Evolutionary conservation across 2,329 filamentous ascomycete species (phyloP).

Genomic region (Botrytis tulipae): DNA sequence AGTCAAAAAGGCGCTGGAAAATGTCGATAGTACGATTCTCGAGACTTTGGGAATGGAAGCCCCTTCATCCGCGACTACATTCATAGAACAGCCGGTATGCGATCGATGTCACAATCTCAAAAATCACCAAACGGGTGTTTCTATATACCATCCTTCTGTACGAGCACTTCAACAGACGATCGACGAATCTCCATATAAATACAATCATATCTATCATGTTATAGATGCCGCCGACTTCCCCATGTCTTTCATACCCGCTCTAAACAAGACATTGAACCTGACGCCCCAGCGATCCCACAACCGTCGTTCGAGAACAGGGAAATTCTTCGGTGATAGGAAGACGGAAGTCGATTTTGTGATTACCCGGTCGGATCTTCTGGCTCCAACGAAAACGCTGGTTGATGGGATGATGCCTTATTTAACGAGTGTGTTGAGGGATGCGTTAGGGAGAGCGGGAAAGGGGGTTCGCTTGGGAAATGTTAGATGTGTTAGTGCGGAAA

Average conservation of each 20-base stretch:
- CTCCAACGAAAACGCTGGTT: conserved; percentile 78
- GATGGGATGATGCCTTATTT: conserved; percentile 85
- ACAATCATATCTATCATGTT: conserved; percentile 94
- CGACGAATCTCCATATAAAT: conserved; percentile 80
- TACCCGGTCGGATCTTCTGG: conserved; percentile 82
- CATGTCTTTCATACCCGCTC: conserved; percentile 80
- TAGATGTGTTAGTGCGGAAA: conserved; percentile 78
- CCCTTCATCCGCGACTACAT: conserved; percentile 10
- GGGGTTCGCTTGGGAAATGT: conserved; percentile 85
- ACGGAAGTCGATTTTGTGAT: conserved; percentile 88
- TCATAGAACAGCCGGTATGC: conserved; percentile 59
- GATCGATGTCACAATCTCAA: conserved; percentile 81
- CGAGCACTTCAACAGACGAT: conserved; percentile 81
- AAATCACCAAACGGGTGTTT: conserved; percentile 68
- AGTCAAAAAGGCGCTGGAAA: conserved; percentile 41
- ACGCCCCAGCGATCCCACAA: conserved; percentile 77
- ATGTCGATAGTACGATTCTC: conserved; percentile 23
- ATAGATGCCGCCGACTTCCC: conserved; percentile 96
- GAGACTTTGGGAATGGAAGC: conserved; percentile 23
- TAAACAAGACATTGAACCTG: conserved; percentile 68
- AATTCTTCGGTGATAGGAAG: conserved; percentile 65
- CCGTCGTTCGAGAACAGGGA: conserved; percentile 66
- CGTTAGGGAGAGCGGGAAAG: conserved; percentile 65
- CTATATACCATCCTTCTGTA: conserved; percentile 79
- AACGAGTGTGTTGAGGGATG: conserved; percentile 70